These are phyloP conservation scores for Thermothielavioides terrestris DNA, from an alignment of 495 filamentous ascomycete genomes.

Conservation along the genomic window DNA sequence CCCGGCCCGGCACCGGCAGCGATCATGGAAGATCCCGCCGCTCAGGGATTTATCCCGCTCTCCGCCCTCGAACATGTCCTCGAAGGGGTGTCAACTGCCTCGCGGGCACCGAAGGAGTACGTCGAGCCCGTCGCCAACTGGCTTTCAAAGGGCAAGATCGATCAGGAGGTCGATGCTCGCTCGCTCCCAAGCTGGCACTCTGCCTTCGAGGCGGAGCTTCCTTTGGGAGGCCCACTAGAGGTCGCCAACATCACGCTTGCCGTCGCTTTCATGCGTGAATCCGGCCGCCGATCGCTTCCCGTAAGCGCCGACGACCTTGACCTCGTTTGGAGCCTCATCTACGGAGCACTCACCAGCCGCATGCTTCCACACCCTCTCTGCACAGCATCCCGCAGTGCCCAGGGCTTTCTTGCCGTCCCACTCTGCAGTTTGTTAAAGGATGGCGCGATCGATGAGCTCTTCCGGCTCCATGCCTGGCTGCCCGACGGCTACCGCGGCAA, in stretches of 20 bases:
- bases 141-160: not conserved
- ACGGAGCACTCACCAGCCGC: not conserved
- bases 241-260: not conserved
- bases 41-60: not conserved
- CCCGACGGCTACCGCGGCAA: slow-evolving; percentile 14
- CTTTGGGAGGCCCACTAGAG: not conserved
- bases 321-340: slow-evolving; percentile 1
- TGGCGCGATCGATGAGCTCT: slow-evolving; percentile 19
- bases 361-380: not conserved
- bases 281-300: not conserved
- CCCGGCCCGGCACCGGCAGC: too few species aligned
- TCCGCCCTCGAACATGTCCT: not conserved
- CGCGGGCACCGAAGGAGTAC: not conserved
- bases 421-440: slow-evolving; percentile 18
- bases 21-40: too few species aligned
- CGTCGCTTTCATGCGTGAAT: not conserved
- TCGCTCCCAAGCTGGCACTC: not conserved
- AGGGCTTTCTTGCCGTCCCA: slow-evolving; percentile 21
- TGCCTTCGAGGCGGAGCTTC: not conserved
- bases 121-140: not conserved
- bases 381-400: slow-evolving; percentile 17
- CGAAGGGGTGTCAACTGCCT: not conserved
- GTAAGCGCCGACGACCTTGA: not conserved
- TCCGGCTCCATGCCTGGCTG: slow-evolving; percentile 21
- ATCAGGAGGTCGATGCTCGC: not conserved